Evolutionary conservation across 805 yeast genomes (phyloP), one percentile per base, ranked within the genome.

Genomic region (Hanseniaspora lindneri): DNA sequence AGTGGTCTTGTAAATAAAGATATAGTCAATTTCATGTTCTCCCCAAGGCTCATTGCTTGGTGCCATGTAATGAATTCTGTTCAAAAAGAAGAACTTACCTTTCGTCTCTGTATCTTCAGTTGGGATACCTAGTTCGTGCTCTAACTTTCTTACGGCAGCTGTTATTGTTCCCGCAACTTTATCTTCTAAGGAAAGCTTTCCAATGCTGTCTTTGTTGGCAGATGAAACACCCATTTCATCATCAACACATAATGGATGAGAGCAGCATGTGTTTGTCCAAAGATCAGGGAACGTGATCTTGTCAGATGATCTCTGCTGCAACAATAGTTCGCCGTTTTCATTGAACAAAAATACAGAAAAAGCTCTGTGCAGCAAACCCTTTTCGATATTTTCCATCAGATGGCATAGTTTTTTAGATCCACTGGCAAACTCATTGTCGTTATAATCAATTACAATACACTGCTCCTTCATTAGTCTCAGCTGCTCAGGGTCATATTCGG

Each of bases 241-340:
- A 33, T 79, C 74, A 30, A 86, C 76, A 48, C 95, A 86, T 47
- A 92, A 71, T 9, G 99, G 99, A 63, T 92, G 99, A 1, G 97
- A 88, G 65, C 99, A 92, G 67, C 99, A 92, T 1, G 99, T 92
- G 64, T 92, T 92, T 23, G 99, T 92, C 99, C 99, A 92, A 81
- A 88, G 79, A 51, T 78, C 78, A 0, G 97, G 94, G 66, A 92
- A 92, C 1, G 99, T 92, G 67, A 92, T 92, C 65, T 92, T 92
- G 63, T 92, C 97, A 43, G 79, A 78, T 0, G 99, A 97, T 57
- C 99, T 78, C 68, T 89, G 96, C 68, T 92, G 99, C 56, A 92
- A 71, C 51, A 92, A 71, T 53, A 92, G 72, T 65, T 82, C 73
- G 51, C 79, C 78, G 39, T 83, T 76, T 20, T 75, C 75, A 63